Evolutionary conservation across 1,139 yeast genomes (phyloP).

Genomic region (Eremothecium gossypii): DNA sequence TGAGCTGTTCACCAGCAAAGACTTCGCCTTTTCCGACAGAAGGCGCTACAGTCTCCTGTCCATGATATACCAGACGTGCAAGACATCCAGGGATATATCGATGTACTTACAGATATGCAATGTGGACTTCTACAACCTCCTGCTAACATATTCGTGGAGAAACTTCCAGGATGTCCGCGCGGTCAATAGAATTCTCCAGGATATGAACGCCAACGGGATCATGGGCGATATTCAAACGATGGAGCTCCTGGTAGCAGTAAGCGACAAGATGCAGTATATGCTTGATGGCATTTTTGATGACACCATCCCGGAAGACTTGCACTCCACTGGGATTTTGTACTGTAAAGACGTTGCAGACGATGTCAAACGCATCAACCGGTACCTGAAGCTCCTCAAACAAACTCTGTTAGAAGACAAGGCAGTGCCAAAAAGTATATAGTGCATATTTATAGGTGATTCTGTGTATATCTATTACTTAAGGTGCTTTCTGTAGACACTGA

Average conservation of each 20-base stretch:
- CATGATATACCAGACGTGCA: constrained; percentile 24
- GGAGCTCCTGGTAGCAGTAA: constrained; percentile 18
- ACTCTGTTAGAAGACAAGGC: constrained; percentile 6
- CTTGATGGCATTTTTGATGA: constrained; percentile 20
- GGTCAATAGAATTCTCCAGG: constrained; percentile 17
- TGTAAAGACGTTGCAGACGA: constrained; percentile 17
- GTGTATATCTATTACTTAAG: too few relatives aligned
- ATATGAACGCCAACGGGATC: constrained; percentile 28
- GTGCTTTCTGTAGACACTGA: too few relatives aligned
- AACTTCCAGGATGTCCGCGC: constrained; percentile 20
- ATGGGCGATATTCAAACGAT: constrained; percentile 26
- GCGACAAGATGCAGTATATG: constrained; percentile 14
- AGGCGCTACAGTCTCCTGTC: constrained; percentile 21
- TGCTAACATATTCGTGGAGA: constrained; percentile 24
- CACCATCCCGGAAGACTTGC: constrained; percentile 5
- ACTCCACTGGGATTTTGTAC: constrained; percentile 14
- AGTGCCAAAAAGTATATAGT: too few relatives aligned
- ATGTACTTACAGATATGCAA: constrained; percentile 25
- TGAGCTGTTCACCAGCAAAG: constrained; percentile 14
- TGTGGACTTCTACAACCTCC: constrained; percentile 25
- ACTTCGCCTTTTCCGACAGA: constrained; percentile 17
- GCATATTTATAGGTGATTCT: too few relatives aligned
- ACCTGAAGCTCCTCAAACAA: constrained; percentile 13
- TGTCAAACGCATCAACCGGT: constrained; percentile 13
- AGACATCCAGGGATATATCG: constrained; percentile 18